These are phyloP conservation scores for Ceratobasidium sp. DNA, from an alignment of 1,284 basidiomycete genomes.

Conservation along the genomic window DNA sequence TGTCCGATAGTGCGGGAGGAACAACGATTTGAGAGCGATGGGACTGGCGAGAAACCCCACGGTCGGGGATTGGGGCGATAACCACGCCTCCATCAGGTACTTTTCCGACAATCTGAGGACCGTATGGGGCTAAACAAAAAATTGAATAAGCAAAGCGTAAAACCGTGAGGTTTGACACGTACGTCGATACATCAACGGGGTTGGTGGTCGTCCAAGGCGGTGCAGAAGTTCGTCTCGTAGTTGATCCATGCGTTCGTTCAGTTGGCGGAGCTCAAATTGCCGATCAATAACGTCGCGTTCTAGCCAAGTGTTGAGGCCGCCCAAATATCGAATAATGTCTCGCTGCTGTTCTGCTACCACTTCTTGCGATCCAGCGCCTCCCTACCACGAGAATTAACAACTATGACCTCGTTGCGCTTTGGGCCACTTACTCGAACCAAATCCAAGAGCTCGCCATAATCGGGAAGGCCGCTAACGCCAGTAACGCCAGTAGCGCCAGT, in stretches of 20 bases:
- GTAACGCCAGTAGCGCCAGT: background rate
- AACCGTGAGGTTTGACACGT: background rate
- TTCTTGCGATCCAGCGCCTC: slow-evolving; percentile 42
- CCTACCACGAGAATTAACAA: slow-evolving; percentile 16
- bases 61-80: slow-evolving; percentile 26
- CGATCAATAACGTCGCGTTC: slow-evolving; percentile 48
- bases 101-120: slow-evolving; percentile 42
- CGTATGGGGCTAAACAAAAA: slow-evolving; percentile 13
- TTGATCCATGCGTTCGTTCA: slow-evolving; percentile 45
- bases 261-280: slow-evolving; percentile 41
- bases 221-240: slow-evolving; percentile 44
- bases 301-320: slow-evolving; percentile 48
- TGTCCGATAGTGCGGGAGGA: slow-evolving; percentile 26
- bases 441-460: slow-evolving; percentile 45
- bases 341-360: slow-evolving; percentile 46
- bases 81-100: slow-evolving; percentile 31
- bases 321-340: slow-evolving; percentile 49
- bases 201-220: slow-evolving; percentile 40
- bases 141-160: background rate
- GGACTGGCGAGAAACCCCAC: slow-evolving; percentile 15
- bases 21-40: slow-evolving; percentile 29
- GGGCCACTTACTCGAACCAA: slow-evolving; percentile 42
- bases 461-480: slow-evolving; percentile 11
- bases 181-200: slow-evolving; percentile 43
- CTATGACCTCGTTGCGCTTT: too few relatives aligned